Evolutionary conservation across 2,329 filamentous ascomycete genomes (phyloP).

Genomic region (Xylaria sp.): DNA sequence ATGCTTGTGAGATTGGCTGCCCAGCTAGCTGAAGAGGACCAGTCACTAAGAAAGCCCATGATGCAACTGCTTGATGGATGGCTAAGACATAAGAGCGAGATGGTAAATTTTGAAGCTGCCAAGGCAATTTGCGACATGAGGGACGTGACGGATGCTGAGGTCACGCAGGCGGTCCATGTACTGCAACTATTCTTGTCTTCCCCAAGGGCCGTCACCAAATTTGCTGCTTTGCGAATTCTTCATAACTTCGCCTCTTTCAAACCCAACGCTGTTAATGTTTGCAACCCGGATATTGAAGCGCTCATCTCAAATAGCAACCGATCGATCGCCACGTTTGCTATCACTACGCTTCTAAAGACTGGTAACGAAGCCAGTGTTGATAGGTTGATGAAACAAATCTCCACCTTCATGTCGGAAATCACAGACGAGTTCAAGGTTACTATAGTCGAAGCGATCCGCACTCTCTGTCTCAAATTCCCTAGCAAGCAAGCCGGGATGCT

Average conservation of each 20-base stretch:
- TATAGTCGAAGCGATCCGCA: slow-evolving; percentile 98
- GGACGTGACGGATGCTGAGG: slow-evolving; percentile 91
- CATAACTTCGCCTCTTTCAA: slow-evolving; percentile 98
- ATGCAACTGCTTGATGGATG: slow-evolving; percentile 96
- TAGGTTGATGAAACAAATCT: slow-evolving; percentile 97
- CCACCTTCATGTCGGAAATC: slow-evolving; percentile 98
- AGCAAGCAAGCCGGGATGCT: slow-evolving; percentile 99
- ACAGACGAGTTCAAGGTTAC: slow-evolving; percentile 99
- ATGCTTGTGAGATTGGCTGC: slow-evolving; percentile 93
- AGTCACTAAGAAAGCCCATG: slow-evolving; percentile 91
- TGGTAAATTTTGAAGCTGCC: slow-evolving; percentile 99
- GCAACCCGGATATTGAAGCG: slow-evolving; percentile 97
- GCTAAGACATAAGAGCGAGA: slow-evolving; percentile 98
- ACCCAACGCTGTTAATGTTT: slow-evolving; percentile 88
- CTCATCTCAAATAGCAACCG: slow-evolving; percentile 97
- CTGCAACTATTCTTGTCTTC: slow-evolving; percentile 97
- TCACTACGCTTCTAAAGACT: slow-evolving; percentile 97
- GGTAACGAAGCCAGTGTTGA: slow-evolving; percentile 98
- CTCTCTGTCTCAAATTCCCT: slow-evolving; percentile 96
- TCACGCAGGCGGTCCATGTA: slow-evolving; percentile 91
- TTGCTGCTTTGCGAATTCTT: slow-evolving; percentile 94
- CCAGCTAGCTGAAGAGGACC: slow-evolving; percentile 93
- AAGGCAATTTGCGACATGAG: slow-evolving; percentile 97
- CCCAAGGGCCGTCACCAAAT: slow-evolving; percentile 94
- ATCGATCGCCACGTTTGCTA: slow-evolving; percentile 97